phyloP scores from a whole-genome alignment of 139 green algal species.

The Micractinium sp. region DNA sequence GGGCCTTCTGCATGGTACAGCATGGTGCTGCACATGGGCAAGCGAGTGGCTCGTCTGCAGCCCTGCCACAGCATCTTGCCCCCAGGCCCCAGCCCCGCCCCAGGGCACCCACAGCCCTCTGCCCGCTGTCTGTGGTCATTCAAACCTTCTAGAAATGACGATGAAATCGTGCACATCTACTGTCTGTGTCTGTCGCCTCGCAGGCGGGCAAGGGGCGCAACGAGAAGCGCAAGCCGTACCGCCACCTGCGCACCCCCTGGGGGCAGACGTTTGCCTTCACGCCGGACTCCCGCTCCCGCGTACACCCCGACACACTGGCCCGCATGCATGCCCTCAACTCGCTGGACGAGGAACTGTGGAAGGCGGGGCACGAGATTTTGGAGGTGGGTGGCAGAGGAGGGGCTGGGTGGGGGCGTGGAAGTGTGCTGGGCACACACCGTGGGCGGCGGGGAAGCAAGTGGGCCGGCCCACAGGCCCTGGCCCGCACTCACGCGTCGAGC shows the following conservation, averaged over 20 bases:
- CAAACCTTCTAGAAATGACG: too few species aligned
- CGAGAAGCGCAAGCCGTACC: slow-evolving; percentile 33
- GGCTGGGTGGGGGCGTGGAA: not conserved
- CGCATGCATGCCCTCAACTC: slow-evolving; percentile 49
- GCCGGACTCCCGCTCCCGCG: not conserved
- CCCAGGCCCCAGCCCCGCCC: too few species aligned
- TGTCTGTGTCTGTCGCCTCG: not conserved
- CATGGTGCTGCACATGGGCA: not conserved
- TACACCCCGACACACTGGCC: slow-evolving; percentile 1
- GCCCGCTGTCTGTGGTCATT: too few species aligned
- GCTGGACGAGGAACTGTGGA: slow-evolving; percentile 44
- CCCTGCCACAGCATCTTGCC: not conserved
- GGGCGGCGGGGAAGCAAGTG: not conserved
- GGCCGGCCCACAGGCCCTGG: too few species aligned
- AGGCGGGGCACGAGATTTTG: slow-evolving; percentile 43
- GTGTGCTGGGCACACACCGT: not conserved
- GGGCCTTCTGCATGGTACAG: not conserved
- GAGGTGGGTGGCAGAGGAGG: not conserved
- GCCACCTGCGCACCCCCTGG: slow-evolving; percentile 40
- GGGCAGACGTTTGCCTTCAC: slow-evolving; percentile 39
- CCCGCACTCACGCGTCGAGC: too few species aligned
- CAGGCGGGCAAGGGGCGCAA: slow-evolving; percentile 11
- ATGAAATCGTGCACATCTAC: too few species aligned
- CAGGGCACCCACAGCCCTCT: too few species aligned
- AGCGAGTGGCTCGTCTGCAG: not conserved